Percentiles rank a stretch among this genome's conserved stretches.
Evolutionary conservation across 148 eudicot genomes (phyloP).

Genomic region (Vaccinium vitisidaea): DNA sequence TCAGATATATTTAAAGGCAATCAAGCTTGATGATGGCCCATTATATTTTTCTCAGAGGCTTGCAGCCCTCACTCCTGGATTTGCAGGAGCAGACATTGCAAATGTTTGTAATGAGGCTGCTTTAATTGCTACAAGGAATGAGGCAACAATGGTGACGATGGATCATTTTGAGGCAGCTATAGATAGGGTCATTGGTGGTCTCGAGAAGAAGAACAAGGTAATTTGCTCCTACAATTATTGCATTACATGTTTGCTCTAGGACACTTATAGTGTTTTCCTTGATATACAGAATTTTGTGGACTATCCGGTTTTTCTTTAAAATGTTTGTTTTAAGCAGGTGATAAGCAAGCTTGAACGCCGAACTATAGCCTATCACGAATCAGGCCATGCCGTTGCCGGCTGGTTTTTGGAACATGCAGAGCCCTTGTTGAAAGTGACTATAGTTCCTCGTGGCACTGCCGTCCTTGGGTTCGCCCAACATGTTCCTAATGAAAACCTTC

Average conservation of each 20-base stretch:
- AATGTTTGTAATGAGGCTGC: constrained; percentile 96
- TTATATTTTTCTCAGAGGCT: constrained; percentile 72
- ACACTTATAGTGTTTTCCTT: neutral
- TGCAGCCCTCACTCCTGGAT: constrained; percentile 90
- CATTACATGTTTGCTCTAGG: neutral
- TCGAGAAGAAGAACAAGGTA: constrained; percentile 89
- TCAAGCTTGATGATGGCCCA: constrained; percentile 79
- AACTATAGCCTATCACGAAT: constrained; percentile 88
- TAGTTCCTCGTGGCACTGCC: constrained; percentile 96
- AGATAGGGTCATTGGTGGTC: constrained; percentile 87
- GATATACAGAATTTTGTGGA: neutral
- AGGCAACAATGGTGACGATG: constrained; percentile 49
- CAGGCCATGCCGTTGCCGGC: constrained; percentile 90
- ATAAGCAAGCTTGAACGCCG: constrained; percentile 80
- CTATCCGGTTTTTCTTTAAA: neutral
- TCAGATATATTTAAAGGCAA: constrained; percentile 66
- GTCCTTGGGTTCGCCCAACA: constrained; percentile 88
- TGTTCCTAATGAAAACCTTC: constrained; percentile 89
- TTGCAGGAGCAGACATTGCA: constrained; percentile 95
- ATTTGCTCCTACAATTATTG: neutral
- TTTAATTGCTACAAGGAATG: constrained; percentile 77
- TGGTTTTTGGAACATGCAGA: constrained; percentile 92
- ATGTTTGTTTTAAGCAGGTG: constrained; percentile 42
- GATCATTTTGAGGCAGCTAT: constrained; percentile 84
- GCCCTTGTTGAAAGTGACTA: constrained; percentile 82